Conservation (phyloP, 129 eudicot genomes). For the Centaurea solstitialis region DNA sequence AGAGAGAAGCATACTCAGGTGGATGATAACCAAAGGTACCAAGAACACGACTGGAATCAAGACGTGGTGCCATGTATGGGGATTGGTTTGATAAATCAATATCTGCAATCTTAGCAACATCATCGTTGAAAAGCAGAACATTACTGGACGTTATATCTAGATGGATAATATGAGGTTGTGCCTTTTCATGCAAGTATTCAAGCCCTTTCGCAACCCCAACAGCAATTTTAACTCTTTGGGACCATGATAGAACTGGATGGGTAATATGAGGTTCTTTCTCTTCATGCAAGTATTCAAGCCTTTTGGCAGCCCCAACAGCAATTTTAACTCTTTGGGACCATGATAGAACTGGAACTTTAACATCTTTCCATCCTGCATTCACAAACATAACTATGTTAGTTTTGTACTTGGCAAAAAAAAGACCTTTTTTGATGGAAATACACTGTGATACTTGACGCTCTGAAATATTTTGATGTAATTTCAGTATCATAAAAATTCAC, state of each 20-base stretch:
- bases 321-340: slow-evolving; percentile 80
- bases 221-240: too few relatives aligned
- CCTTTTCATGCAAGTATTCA: too few relatives aligned
- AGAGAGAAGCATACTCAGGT: slow-evolving; percentile 56
- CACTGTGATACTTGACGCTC: too few relatives aligned
- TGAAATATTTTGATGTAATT: too few relatives aligned
- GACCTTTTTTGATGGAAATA: too few relatives aligned
- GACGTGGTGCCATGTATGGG: slow-evolving; percentile 69
- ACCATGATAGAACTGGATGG: too few relatives aligned
- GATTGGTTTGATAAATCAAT: slow-evolving; percentile 78
- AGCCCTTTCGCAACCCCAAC: too few relatives aligned
- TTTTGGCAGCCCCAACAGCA: slow-evolving; percentile 81
- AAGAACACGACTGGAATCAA: slow-evolving; percentile 74
- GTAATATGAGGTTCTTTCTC: too few relatives aligned
- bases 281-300: slow-evolving; percentile 70
- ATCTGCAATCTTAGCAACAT: slow-evolving; percentile 71
- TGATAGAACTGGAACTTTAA: slow-evolving; percentile 57
- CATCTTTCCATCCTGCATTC: slow-evolving; percentile 56
- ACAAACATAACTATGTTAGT: background rate
- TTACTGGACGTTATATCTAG: slow-evolving; percentile 74
- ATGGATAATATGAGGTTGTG: too few relatives aligned
- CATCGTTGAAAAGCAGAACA: slow-evolving; percentile 64
- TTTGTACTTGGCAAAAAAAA: background rate
- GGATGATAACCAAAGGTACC: slow-evolving; percentile 87
- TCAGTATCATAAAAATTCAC: too few relatives aligned